phyloP scores from a whole-genome alignment of 306 rosid species.

The Citrullus mucosospermus region DNA sequence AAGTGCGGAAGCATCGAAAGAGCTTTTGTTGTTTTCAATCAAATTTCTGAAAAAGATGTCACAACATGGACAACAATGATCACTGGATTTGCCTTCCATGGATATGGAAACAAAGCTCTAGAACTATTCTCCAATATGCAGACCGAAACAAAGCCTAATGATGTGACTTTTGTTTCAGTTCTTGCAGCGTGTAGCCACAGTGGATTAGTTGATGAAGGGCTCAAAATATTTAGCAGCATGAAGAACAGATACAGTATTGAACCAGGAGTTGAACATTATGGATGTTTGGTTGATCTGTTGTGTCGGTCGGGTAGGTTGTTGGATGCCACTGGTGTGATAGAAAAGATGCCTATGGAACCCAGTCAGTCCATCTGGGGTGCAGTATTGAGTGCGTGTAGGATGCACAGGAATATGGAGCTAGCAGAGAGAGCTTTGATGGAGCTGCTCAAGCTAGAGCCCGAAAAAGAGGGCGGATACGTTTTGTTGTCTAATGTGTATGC shows the following conservation, averaged over 20 bases:
- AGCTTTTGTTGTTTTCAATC: constrained; percentile 32
- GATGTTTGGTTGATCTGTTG: constrained; percentile 44
- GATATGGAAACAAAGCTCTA: constrained; percentile 34
- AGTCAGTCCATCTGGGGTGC: constrained; percentile 42
- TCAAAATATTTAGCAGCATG: constrained; percentile 26
- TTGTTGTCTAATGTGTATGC: constrained; percentile 42
- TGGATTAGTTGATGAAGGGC: constrained; percentile 44
- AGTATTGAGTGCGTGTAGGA: constrained; percentile 41
- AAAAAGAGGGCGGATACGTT: constrained; percentile 37
- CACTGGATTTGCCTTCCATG: constrained; percentile 43
- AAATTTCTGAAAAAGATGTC: constrained; percentile 25
- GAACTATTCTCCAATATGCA: constrained; percentile 35
- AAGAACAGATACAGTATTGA: constrained; percentile 19
- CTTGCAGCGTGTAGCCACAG: constrained; percentile 45
- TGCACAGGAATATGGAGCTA: constrained; percentile 23
- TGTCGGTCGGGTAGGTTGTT: constrained; percentile 31
- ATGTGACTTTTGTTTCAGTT: constrained; percentile 33
- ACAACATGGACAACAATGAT: constrained; percentile 45
- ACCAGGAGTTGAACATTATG: constrained; percentile 40
- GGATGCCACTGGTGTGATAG: constrained; percentile 27
- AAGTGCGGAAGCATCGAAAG: constrained; percentile 35
- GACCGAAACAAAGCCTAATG: constrained; percentile 21
- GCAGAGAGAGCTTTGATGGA: constrained; percentile 37
- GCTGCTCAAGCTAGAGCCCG: constrained; percentile 35
- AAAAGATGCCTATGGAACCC: constrained; percentile 38